Percentiles rank a stretch among this genome's conserved stretches.
Evolutionary conservation across 306 rosid species (phyloP).

Genomic region (Lotus japonicus): DNA sequence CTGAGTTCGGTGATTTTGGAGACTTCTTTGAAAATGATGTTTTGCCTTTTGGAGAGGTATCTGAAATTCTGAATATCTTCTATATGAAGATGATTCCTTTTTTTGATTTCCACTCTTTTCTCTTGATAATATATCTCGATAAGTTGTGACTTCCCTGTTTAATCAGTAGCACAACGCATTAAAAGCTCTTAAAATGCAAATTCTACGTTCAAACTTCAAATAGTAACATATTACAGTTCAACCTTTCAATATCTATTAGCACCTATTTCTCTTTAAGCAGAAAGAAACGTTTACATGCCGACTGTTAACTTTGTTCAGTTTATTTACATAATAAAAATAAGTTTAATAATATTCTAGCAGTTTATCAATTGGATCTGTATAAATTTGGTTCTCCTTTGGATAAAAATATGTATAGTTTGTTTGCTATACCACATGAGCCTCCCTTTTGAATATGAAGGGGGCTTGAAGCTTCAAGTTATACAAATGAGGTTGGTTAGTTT

Average conservation of each 20-base stretch:
- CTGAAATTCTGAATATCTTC: background rate
- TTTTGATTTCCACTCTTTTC: constrained; percentile 11
- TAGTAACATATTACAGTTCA: constrained; percentile 13
- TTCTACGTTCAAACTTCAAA: constrained; percentile 10
- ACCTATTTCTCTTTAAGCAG: background rate
- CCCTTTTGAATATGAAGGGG: background rate
- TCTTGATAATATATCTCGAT: background rate
- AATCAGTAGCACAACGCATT: background rate
- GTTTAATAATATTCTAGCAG: background rate
- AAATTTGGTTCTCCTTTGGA: background rate
- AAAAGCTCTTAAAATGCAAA: background rate
- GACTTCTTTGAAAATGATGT: constrained; percentile 84
- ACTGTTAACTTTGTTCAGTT: background rate
- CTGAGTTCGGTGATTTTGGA: constrained; percentile 94
- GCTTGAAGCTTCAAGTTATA: constrained; percentile 8
- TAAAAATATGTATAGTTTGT: background rate
- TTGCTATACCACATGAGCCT: background rate
- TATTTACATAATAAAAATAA: background rate
- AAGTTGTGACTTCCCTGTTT: constrained; percentile 2
- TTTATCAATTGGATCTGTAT: background rate
- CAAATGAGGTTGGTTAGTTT: constrained; percentile 5
- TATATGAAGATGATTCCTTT: background rate
- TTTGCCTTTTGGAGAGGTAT: constrained; percentile 98
- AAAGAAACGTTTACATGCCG: background rate
- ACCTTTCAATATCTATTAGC: constrained; percentile 1